Evolutionary conservation across 805 yeast genomes (phyloP).

Genomic region (Yamadazyma laniorum): DNA sequence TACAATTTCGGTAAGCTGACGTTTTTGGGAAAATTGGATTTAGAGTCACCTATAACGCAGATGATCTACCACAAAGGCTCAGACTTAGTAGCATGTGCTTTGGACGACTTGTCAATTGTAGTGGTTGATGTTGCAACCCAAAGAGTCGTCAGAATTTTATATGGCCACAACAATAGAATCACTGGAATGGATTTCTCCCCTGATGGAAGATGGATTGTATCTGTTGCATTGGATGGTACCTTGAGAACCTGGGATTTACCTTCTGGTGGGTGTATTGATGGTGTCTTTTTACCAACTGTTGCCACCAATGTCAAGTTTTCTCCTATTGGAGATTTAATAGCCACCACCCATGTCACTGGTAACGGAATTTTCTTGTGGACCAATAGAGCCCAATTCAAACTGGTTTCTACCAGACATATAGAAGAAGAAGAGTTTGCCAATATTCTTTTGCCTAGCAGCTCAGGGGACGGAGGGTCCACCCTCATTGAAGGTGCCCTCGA

Average conservation of each 20-base stretch:
- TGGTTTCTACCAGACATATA: slow-evolving; percentile 71
- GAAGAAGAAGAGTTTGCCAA: slow-evolving; percentile 70
- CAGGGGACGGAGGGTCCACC: slow-evolving; percentile 74
- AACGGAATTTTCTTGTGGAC: slow-evolving; percentile 94
- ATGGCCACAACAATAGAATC: slow-evolving; percentile 87
- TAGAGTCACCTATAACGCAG: slow-evolving; percentile 75
- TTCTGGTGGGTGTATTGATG: slow-evolving; percentile 95
- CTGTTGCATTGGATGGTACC: slow-evolving; percentile 80
- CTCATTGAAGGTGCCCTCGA: slow-evolving; percentile 78
- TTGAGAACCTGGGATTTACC: slow-evolving; percentile 97
- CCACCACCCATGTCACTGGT: slow-evolving; percentile 88
- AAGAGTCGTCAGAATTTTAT: slow-evolving; percentile 77
- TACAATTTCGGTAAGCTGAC: slow-evolving; percentile 77
- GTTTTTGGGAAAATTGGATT: slow-evolving; percentile 60
- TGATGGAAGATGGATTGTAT: slow-evolving; percentile 92
- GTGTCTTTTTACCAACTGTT: slow-evolving; percentile 72
- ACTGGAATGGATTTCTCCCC: slow-evolving; percentile 89
- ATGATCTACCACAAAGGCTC: slow-evolving; percentile 79
- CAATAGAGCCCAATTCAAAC: slow-evolving; percentile 77
- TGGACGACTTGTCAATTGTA: slow-evolving; percentile 83
- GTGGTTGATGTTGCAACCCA: slow-evolving; percentile 81
- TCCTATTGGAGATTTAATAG: slow-evolving; percentile 84
- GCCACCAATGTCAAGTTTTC: slow-evolving; percentile 80
- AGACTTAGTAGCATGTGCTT: slow-evolving; percentile 78
- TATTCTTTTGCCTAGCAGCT: slow-evolving; percentile 66